These are phyloP conservation scores for Paecilomyces sp. DNA, from an alignment of 2,329 filamentous ascomycete genomes.

Conservation along the genomic window DNA sequence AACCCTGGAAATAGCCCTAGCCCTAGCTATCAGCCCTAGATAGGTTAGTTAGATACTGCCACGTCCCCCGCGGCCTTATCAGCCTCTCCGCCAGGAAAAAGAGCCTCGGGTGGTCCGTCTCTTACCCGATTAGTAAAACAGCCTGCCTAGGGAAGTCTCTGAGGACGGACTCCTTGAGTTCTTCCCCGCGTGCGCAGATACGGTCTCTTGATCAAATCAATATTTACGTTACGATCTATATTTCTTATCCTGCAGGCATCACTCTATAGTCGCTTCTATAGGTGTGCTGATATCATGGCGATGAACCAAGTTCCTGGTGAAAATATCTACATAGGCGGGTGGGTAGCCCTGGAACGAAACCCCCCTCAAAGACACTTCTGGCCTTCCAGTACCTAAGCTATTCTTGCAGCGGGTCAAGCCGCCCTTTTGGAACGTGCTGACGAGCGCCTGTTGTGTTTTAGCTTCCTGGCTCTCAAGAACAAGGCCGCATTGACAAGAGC, in stretches of 20 bases:
- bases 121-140: not conserved
- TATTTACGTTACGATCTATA: not conserved
- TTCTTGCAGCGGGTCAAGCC: not conserved
- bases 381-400: not conserved
- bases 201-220: not conserved
- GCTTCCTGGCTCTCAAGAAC: slow-evolving; percentile 71
- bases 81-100: not conserved
- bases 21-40: slow-evolving; percentile 6
- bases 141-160: not conserved
- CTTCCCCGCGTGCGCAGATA: not conserved
- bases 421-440: slow-evolving; percentile 1
- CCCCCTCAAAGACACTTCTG: not conserved
- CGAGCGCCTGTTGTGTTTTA: slow-evolving; percentile 29
- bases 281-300: slow-evolving; percentile 19
- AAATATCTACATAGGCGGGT: slow-evolving; percentile 76
- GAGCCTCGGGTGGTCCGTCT: not conserved
- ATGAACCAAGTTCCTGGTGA: slow-evolving; percentile 63
- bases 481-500: slow-evolving; percentile 62
- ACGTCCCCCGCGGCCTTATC: not conserved
- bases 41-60: not conserved
- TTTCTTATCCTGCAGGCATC: not conserved
- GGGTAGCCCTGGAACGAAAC: slow-evolving; percentile 17
- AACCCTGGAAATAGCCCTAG: not conserved
- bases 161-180: not conserved
- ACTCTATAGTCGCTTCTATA: not conserved